Evolutionary conservation across 345 rosid genomes (phyloP).

Genomic region (Eutrema heterophyllum): DNA sequence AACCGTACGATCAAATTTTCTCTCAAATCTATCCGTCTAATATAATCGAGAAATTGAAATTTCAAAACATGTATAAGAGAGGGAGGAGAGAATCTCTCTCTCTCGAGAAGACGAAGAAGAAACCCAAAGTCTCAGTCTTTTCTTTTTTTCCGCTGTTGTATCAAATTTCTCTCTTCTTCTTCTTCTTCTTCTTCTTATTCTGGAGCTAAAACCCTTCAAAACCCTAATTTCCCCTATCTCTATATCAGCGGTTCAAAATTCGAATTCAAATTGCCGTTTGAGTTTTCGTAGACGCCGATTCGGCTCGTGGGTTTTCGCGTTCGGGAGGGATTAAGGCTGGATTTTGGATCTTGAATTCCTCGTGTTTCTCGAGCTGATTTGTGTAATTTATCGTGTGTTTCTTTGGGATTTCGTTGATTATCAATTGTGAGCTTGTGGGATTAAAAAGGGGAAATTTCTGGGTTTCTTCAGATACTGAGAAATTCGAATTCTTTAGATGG

Average conservation of each 20-base stretch:
- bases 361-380: conserved; percentile 20
- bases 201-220: conserved; percentile 19
- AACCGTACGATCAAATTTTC: conserved; percentile 46
- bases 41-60: conserved; percentile 55
- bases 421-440: background rate
- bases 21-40: conserved; percentile 57
- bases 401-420: background rate
- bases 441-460: conserved; percentile 1
- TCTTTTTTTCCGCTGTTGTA: background rate
- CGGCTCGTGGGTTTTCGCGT: conserved; percentile 14
- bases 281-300: conserved; percentile 32
- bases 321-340: background rate
- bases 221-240: conserved; percentile 13
- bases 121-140: conserved; percentile 17
- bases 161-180: background rate
- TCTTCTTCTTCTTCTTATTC: background rate
- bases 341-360: conserved; percentile 41
- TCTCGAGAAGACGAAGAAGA: conserved; percentile 32
- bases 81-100: conserved; percentile 41
- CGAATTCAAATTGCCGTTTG: conserved; percentile 2
- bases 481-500: conserved; percentile 40
- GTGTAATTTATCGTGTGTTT: background rate
- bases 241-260: background rate
- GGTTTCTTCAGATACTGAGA: conserved; percentile 5
- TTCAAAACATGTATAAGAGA: conserved; percentile 89